Percentiles rank a stretch among this genome's conserved stretches.
These are phyloP conservation scores for Ogataea trehaloabstinens DNA, from an alignment of 805 yeast genomes.

Conservation along the genomic window DNA sequence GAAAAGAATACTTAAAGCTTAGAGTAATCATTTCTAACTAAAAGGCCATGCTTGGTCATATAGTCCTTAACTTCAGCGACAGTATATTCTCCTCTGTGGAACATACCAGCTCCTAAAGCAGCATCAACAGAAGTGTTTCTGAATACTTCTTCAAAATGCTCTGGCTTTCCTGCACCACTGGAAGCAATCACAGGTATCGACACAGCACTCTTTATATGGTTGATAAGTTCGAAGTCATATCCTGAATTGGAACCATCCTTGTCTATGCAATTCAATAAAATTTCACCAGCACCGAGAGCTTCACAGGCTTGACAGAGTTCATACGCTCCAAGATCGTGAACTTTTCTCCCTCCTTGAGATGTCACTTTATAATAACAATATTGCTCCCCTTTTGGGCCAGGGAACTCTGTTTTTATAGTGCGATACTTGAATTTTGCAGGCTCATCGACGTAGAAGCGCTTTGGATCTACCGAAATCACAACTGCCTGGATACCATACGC, in stretches of 20 bases:
- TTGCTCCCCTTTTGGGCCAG: slow-evolving; percentile 87
- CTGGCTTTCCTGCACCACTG: slow-evolving; percentile 94
- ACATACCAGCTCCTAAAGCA: slow-evolving; percentile 98
- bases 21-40: slow-evolving; percentile 64
- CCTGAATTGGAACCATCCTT: slow-evolving; percentile 97
- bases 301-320: slow-evolving; percentile 90
- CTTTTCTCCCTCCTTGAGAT: slow-evolving; percentile 92
- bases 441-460: slow-evolving; percentile 67
- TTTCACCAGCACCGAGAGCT: slow-evolving; percentile 94
- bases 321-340: slow-evolving; percentile 82
- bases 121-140: slow-evolving; percentile 84
- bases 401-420: slow-evolving; percentile 56
- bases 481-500: slow-evolving; percentile 97
- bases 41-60: slow-evolving; percentile 57
- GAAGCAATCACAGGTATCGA: slow-evolving; percentile 94
- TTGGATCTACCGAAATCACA: slow-evolving; percentile 97
- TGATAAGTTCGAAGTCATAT: slow-evolving; percentile 80
- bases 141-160: slow-evolving; percentile 87
- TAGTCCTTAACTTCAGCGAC: slow-evolving; percentile 79
- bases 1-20: slow-evolving; percentile 4
- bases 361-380: slow-evolving; percentile 96
- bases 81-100: slow-evolving; percentile 91
- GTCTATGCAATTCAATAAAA: slow-evolving; percentile 89
- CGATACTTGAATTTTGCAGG: slow-evolving; percentile 63
- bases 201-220: slow-evolving; percentile 73